Base-by-base conservation (phyloP, 2,329 filamentous ascomycete genomes). In the Lachnellula subtilissima region DNA sequence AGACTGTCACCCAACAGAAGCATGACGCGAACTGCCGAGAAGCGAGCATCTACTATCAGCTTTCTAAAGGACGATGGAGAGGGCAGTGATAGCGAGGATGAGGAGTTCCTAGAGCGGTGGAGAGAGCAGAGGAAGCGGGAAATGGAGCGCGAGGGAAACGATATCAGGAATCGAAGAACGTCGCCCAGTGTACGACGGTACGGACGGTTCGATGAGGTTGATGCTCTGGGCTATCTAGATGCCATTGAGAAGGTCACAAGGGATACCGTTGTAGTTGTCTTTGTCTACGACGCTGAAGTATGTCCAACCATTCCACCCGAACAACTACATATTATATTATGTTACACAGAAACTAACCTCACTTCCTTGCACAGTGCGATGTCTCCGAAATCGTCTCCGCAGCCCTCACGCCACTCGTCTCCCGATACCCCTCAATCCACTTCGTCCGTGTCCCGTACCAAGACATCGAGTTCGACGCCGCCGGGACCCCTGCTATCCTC, bases 391-490 rank as follows among this genome's bases (percentile, higher is more conserved):
- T 90, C 55, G 87, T 97, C 58, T 90, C 96, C 70, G 80, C 85
- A 42, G 91, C 88, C 51, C 78, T 99, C 65, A 75, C 79, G 52
- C 87, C 87, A 1, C 79, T 97, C 28, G 91, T 96, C 43, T 77
- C 80, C 59, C 78, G 82, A 58, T 78, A 96, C 69, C 79, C 83
- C 22, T 81, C 84, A 9, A 82, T 89, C 36, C 90, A 89, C 68
- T 97, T 99, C 69, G 82, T 97, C 75, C 95, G 93, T 75, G 82
- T 97, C 48, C 87, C 96, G 73, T 90, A 91, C 70, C 86, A 89
- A 60, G 92, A 96, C 56, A 95, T 96, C 39, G 92, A 97, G 71
- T 96, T 97, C 78, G 91, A 97, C 70, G 84, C 88, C 56, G 88
- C 91, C 35, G 87, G 87, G 47, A 88, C 96, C 2, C 94, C 94